A percentile compares a stretch with the other conserved stretches of the same genome.
Evolutionary conservation across 1,139 yeast genomes (phyloP).

Genomic region (Debaryomyces nepalensis): DNA sequence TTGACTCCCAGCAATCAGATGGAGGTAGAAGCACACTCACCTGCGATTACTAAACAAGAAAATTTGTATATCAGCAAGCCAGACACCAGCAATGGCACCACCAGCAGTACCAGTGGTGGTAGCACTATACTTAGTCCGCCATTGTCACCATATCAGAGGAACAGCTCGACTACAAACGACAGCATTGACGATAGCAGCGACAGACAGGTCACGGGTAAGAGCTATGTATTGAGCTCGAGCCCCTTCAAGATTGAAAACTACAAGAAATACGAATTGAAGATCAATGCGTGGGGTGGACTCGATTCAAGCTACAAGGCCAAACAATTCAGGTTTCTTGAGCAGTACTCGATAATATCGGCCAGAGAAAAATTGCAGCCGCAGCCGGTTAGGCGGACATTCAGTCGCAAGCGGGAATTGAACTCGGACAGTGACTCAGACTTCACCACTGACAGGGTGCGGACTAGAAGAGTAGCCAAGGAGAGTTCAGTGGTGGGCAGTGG

Average conservation of each 20-base stretch:
- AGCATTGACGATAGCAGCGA: slow-evolving; percentile 13
- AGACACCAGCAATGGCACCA: slow-evolving; percentile 5
- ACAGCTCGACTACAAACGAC: slow-evolving; percentile 16
- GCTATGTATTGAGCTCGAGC: slow-evolving; percentile 26
- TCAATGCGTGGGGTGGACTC: slow-evolving; percentile 56
- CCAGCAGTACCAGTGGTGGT: slow-evolving; percentile 11
- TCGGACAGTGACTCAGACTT: slow-evolving; percentile 36
- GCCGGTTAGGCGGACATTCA: slow-evolving; percentile 1
- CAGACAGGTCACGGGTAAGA: not conserved
- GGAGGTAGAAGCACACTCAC: slow-evolving; percentile 15
- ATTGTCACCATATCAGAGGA: slow-evolving; percentile 59
- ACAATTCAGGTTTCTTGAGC: slow-evolving; percentile 55
- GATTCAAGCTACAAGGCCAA: slow-evolving; percentile 48
- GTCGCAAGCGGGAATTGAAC: slow-evolving; percentile 27
- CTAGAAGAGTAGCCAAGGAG: slow-evolving; percentile 58
- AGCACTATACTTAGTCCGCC: slow-evolving; percentile 64
- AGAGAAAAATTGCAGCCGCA: slow-evolving; percentile 26
- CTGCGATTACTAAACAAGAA: slow-evolving; percentile 6
- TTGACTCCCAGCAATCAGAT: slow-evolving; percentile 40
- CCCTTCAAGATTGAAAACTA: slow-evolving; percentile 55
- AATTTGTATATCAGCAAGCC: slow-evolving; percentile 8
- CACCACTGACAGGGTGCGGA: slow-evolving; percentile 56
- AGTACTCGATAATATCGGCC: slow-evolving; percentile 41
- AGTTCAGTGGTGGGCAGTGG: slow-evolving; percentile 19
- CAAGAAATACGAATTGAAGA: slow-evolving; percentile 50